These are phyloP conservation scores for Chondrostereum purpureum DNA, from an alignment of 1,284 basidiomycete genomes.

Conservation along the genomic window DNA sequence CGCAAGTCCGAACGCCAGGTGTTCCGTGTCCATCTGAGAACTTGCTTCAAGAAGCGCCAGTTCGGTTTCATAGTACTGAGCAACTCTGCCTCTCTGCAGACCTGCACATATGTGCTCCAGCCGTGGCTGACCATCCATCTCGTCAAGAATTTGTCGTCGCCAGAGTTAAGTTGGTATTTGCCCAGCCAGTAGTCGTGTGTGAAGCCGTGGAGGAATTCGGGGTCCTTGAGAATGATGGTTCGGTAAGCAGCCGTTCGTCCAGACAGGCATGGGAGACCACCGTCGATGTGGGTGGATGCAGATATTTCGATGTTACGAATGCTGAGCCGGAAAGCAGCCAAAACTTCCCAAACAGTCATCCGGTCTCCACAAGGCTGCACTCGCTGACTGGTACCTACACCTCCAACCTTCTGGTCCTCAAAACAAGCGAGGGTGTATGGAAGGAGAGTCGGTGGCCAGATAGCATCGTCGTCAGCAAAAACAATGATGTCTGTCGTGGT, in stretches of 20 bases:
- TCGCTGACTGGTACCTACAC: slow-evolving; percentile 85
- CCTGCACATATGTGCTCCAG: slow-evolving; percentile 90
- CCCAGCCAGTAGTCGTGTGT: slow-evolving; percentile 91
- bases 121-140: slow-evolving; percentile 93
- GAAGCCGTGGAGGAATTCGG: slow-evolving; percentile 86
- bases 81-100: slow-evolving; percentile 85
- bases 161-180: slow-evolving; percentile 89
- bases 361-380: slow-evolving; percentile 71
- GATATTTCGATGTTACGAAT: slow-evolving; percentile 92
- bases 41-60: slow-evolving; percentile 91
- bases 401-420: slow-evolving; percentile 88
- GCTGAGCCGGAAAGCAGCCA: slow-evolving; percentile 85
- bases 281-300: slow-evolving; percentile 85
- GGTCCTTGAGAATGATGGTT: slow-evolving; percentile 89
- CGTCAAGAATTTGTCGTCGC: slow-evolving; percentile 93
- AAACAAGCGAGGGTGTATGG: slow-evolving; percentile 85
- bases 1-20: slow-evolving; percentile 88
- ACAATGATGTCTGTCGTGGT: slow-evolving; percentile 89
- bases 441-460: slow-evolving; percentile 86
- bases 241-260: slow-evolving; percentile 89
- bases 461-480: slow-evolving; percentile 93
- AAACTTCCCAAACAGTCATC: slow-evolving; percentile 91
- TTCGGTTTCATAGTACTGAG: slow-evolving; percentile 93
- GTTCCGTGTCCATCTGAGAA: slow-evolving; percentile 87
- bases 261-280: slow-evolving; percentile 85